Base-by-base conservation (phyloP, 805 yeast species). In the Scheffersomyces stipitis region DNA sequence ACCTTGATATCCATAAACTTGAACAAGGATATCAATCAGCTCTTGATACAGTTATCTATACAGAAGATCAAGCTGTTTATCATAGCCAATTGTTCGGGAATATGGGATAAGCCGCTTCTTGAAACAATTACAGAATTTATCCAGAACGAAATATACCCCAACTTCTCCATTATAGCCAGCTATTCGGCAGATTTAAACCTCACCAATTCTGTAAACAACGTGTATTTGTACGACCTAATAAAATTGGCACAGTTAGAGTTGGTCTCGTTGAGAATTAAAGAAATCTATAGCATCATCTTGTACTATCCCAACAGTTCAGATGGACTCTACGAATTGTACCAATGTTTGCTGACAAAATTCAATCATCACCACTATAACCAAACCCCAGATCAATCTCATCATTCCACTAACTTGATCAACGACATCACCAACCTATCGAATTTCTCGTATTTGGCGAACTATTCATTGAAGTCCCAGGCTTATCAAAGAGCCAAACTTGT, bases 281-380 rank as follows among this genome's bases (percentile, higher is more conserved):
- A 86, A 49, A 72, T 83, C 6, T 83, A 71, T 50, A 77, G 76
- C 18, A 72, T 86, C 17, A 76, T 85, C 0, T 43, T 64, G 1
- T 60, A 64, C 24, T 82, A 60, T 42, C 90, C 91, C 0, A 44
- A 52, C 3, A 73, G 86, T 1, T 49, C 52, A 8, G 59, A 67
- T 3, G 81, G 86, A 0, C 59, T 87, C 10, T 54, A 61, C 18
- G 95, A 87, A 45, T 56, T 86, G 15, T 71, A 75, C 38, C 57
- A 55, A 22, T 79, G 85, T 41, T 49, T 84, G 30, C 61, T 52
- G 22, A 66, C 71, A 9, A 36, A 37, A 28, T 39, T 38, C 31
- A 43, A 38, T 18, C 42, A 36, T 14, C 37, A 38, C 18, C 32
- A 41, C 17, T 33, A 33, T 26, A 22, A 31, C 38, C 34, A 7